These are phyloP conservation scores for Kazachstania viticola DNA, from an alignment of 805 yeast genomes.

Conservation along the genomic window DNA sequence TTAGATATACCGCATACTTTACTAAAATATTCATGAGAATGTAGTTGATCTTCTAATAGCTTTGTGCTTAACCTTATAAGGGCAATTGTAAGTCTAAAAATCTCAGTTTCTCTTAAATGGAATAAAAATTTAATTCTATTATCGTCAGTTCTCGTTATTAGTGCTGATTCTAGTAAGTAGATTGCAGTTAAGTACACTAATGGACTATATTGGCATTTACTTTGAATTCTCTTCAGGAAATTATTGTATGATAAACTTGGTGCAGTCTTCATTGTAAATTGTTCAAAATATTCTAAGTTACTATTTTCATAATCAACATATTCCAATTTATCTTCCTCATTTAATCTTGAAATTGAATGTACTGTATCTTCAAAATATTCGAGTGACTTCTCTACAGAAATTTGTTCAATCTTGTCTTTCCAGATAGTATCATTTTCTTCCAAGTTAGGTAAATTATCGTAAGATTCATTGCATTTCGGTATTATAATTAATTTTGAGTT, in stretches of 20 bases:
- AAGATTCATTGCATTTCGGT: no score
- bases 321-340: not conserved
- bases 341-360: not conserved
- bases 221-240: constrained; percentile 18
- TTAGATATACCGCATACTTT: constrained; percentile 36
- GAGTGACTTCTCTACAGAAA: not conserved
- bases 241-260: constrained; percentile 18
- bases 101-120: constrained; percentile 25
- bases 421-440: no score
- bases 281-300: no score
- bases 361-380: constrained; percentile 1
- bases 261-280: constrained; percentile 21
- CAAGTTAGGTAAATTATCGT: not conserved
- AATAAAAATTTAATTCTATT: constrained; percentile 22
- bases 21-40: constrained; percentile 35
- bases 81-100: constrained; percentile 35
- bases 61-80: constrained; percentile 36
- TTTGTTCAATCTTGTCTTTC: not conserved
- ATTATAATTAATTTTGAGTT: not conserved
- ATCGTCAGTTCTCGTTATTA: constrained; percentile 6
- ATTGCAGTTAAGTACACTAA: constrained; percentile 19
- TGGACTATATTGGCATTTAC: constrained; percentile 21
- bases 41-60: constrained; percentile 35
- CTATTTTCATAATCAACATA: no score
- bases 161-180: constrained; percentile 14